Percentiles rank a stretch among this genome's conserved stretches.
Conservation (phyloP, 805 yeast genomes). For the Metschnikowia continentalis region DNA sequence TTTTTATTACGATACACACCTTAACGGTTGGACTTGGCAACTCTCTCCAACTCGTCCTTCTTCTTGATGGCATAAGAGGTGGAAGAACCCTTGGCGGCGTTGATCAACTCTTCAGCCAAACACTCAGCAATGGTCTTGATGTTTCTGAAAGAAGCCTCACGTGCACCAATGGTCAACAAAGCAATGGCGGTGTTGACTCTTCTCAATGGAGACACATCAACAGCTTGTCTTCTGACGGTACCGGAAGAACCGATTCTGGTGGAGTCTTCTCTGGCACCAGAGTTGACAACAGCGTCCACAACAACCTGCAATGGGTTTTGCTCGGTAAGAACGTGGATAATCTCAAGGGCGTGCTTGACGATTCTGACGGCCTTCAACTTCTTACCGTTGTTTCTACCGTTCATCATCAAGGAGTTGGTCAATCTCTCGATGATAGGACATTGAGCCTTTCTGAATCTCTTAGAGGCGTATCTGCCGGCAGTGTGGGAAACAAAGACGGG, state of each 20-base stretch:
- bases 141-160: constrained; percentile 99
- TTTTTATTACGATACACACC: constrained; percentile 23
- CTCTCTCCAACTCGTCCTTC: constrained; percentile 99
- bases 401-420: constrained; percentile 99
- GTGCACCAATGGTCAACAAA: constrained; percentile 97
- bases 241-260: constrained; percentile 99
- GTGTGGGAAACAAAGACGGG: constrained; percentile 98
- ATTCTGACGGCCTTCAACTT: constrained; percentile 99
- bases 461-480: constrained; percentile 98
- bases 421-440: constrained; percentile 99
- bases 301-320: constrained; percentile 99
- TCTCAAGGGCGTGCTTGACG: constrained; percentile 98
- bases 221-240: constrained; percentile 99
- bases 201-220: constrained; percentile 99
- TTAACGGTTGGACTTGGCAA: constrained; percentile 99
- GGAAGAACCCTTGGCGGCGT: constrained; percentile 99
- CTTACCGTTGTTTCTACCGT: constrained; percentile 99
- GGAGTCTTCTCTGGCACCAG: constrained; percentile 99
- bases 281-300: constrained; percentile 99
- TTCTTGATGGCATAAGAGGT: constrained; percentile 99
- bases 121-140: constrained; percentile 99
- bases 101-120: constrained; percentile 99
- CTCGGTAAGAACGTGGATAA: constrained; percentile 94
- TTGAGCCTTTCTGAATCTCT: constrained; percentile 99
- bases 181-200: constrained; percentile 99